A percentile compares a stretch with the other conserved stretches of the same genome.
These are phyloP conservation scores for Aspergillus sp. DNA, from an alignment of 2,329 filamentous ascomycete species.

Conservation along the genomic window DNA sequence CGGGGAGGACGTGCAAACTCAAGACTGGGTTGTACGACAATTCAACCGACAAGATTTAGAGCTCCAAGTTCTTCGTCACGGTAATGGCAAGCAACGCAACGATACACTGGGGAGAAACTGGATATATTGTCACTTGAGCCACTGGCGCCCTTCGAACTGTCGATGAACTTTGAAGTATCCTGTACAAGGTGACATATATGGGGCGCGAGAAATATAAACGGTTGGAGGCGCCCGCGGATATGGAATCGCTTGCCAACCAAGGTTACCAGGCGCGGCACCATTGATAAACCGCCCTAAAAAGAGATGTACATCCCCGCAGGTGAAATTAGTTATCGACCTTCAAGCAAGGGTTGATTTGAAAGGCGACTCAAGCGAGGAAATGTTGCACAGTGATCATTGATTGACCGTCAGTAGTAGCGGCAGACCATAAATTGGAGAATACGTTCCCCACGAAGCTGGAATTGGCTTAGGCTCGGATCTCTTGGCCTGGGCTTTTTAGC, in stretches of 20 bases:
- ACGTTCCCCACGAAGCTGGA: background rate
- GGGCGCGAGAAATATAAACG: no score
- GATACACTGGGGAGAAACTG: background rate
- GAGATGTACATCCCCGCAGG: background rate
- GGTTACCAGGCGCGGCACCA: no score
- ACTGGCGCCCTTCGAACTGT: background rate
- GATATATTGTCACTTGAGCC: background rate
- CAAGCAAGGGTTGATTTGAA: background rate
- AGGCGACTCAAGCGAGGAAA: background rate
- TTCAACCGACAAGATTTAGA: background rate
- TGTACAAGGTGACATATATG: no score
- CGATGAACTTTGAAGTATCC: background rate
- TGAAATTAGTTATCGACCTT: background rate
- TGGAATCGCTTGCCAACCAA: no score
- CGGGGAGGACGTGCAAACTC: background rate
- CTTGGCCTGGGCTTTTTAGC: background rate
- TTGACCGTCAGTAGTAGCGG: no score
- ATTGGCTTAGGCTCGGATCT: background rate
- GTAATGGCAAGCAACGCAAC: background rate
- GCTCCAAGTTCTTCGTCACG: background rate
- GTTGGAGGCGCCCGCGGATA: no score
- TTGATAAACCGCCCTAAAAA: background rate
- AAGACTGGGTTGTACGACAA: background rate
- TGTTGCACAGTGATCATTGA: background rate
- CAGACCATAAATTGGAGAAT: no score